These are phyloP conservation scores for Cicer yamashitae DNA, from an alignment of 306 rosid species.

Conservation along the genomic window DNA sequence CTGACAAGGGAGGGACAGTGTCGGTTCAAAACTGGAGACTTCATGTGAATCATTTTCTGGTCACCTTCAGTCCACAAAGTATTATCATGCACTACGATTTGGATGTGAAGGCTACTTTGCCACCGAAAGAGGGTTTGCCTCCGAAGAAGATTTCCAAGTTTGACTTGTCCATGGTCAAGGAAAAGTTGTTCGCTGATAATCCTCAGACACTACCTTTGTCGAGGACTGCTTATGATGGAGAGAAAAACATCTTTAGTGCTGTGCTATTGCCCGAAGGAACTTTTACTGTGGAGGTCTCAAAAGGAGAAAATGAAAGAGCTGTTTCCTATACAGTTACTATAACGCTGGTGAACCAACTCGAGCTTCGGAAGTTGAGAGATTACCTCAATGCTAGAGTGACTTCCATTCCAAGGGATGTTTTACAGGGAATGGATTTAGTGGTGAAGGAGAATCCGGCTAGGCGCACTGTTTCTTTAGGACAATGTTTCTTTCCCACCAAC, in stretches of 20 bases:
- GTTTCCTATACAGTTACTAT: constrained; percentile 50
- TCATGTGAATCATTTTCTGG: constrained; percentile 56
- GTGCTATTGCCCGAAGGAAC: constrained; percentile 57
- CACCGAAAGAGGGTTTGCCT: constrained; percentile 43
- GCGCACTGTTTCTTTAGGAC: constrained; percentile 53
- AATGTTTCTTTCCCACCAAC: constrained; percentile 53
- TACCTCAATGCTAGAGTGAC: constrained; percentile 47
- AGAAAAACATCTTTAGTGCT: constrained; percentile 59
- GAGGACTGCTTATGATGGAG: constrained; percentile 71
- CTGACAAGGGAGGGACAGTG: constrained; percentile 60
- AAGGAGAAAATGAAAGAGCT: constrained; percentile 50
- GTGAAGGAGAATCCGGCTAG: constrained; percentile 69
- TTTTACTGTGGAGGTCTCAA: constrained; percentile 50
- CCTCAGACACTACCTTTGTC: constrained; percentile 37
- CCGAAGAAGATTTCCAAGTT: constrained; percentile 53
- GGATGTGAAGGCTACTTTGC: constrained; percentile 50
- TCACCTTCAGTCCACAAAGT: constrained; percentile 43
- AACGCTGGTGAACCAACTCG: constrained; percentile 53
- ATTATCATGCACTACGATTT: constrained; percentile 61
- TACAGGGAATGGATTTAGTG: constrained; percentile 70
- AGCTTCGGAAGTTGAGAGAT: constrained; percentile 57
- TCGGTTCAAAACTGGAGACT: constrained; percentile 37
- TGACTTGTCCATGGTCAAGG: constrained; percentile 53
- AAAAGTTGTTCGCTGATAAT: constrained; percentile 53
- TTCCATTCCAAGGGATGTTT: constrained; percentile 63